Conservation (phyloP, 1,284 basidiomycete genomes). For the Ceratobasidium papillatum region DNA sequence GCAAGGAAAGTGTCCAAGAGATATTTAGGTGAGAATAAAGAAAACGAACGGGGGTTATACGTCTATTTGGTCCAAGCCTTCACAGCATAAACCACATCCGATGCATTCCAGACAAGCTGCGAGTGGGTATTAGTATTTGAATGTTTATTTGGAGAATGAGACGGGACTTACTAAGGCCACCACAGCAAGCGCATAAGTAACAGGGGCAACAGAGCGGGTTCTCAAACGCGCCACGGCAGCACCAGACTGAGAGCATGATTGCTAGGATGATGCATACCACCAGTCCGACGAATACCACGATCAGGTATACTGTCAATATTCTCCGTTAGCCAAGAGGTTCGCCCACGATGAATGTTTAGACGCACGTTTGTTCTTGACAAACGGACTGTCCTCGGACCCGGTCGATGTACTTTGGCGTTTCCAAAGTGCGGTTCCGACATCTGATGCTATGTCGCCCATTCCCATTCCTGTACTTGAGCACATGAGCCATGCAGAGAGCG, state of each 20-base stretch:
- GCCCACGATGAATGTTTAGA: background rate
- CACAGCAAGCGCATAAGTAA: constrained; percentile 71
- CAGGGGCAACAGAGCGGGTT: constrained; percentile 70
- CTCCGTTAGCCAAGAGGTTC: background rate
- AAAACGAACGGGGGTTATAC: background rate
- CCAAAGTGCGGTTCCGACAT: constrained; percentile 34
- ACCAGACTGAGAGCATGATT: constrained; percentile 66
- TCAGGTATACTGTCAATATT: constrained; percentile 58
- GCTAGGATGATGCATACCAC: constrained; percentile 60
- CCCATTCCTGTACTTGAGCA: constrained; percentile 10
- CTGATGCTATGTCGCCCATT: constrained; percentile 2
- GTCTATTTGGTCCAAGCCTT: constrained; percentile 54
- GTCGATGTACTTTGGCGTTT: constrained; percentile 16
- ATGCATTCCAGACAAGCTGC: constrained; percentile 64
- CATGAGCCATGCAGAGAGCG: constrained; percentile 8
- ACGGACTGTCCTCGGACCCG: constrained; percentile 10
- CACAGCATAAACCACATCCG: constrained; percentile 64
- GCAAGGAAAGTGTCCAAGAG: constrained; percentile 3
- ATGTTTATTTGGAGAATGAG: constrained; percentile 41
- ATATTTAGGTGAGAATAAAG: background rate
- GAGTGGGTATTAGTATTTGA: background rate
- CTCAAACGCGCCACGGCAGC: constrained; percentile 63
- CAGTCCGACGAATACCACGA: constrained; percentile 65
- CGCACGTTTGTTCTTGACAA: constrained; percentile 46
- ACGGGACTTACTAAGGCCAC: constrained; percentile 66